Evolutionary conservation across 2,329 filamentous ascomycete genomes (phyloP), one percentile per base, ranked within the genome.

Genomic region (Aspergillus quadrilineatus): DNA sequence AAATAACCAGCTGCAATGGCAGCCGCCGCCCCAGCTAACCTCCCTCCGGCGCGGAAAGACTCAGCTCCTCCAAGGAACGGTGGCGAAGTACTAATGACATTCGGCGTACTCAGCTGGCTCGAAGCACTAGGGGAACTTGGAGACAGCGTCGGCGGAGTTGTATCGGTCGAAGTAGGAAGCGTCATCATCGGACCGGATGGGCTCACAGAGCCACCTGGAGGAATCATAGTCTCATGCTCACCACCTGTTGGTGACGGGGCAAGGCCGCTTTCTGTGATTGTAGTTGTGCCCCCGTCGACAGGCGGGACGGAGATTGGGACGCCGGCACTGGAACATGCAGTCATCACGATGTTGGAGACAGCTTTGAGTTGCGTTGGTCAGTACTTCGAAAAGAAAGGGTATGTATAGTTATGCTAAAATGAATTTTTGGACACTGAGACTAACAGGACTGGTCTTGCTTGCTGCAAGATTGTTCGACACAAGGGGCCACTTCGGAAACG

Each of bases 391-490:
- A n/a, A 10, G 32, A 14, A 14, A 5, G 7, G 32, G 34, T 4
- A 42, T 26, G 17, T 42, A 26, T 26, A 36, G 5, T 6, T 29
- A 10, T 46, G 4, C 4, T 29, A 29, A 10, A 14, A 10, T 6
- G 14, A 28, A 12, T 32, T 6, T 2, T 28, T 48, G 14, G 10
- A 53, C 22, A 8, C 7, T n/a, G 29, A 4, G 28, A 65, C 69
- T 8, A 67, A 75, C 74, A 60, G 39, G 66, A 65, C 61, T 77
- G 74, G 59, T 79, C 77, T 0, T 63, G 58, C 15, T 67, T 41
- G 6, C 60, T 60, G 68, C 79, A 81, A 17, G 71, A 71, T 36
- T 68, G 65, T 65, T 79, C 52, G 29, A 81, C 78, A 57, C 79
- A 82, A 43, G 79, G 79, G 55, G 73, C 74, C 57, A 81, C 73